Conservation (phyloP, 2,329 filamentous ascomycete genomes). For the Aspergillus jensenii region DNA sequence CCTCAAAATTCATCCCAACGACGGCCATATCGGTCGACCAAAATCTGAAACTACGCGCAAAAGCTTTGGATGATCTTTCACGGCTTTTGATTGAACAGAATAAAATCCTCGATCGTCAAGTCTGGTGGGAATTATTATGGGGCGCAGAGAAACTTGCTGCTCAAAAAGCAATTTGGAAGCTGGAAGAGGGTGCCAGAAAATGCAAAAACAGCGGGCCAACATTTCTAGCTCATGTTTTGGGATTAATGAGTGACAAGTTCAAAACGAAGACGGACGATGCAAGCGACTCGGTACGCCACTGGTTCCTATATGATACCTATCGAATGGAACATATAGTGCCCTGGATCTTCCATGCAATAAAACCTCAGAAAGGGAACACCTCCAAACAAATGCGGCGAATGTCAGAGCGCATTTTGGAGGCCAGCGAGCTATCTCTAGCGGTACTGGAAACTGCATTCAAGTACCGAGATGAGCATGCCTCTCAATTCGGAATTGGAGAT, state of each 20-base stretch:
- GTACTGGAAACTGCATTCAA: slow-evolving; percentile 63
- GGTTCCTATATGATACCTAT: slow-evolving; percentile 76
- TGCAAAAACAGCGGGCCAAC: slow-evolving; percentile 63
- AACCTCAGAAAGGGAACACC: slow-evolving; percentile 65
- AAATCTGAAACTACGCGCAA: slow-evolving; percentile 71
- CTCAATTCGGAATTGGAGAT: slow-evolving; percentile 69
- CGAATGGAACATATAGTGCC: slow-evolving; percentile 73
- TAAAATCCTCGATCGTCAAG: slow-evolving; percentile 63
- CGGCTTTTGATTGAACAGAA: slow-evolving; percentile 65
- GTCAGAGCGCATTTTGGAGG: slow-evolving; percentile 59
- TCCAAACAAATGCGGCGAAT: slow-evolving; percentile 52
- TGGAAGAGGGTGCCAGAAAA: slow-evolving; percentile 69
- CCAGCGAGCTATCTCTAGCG: slow-evolving; percentile 69
- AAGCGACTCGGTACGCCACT: slow-evolving; percentile 77
- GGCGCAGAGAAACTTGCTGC: slow-evolving; percentile 88
- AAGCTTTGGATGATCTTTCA: slow-evolving; percentile 74
- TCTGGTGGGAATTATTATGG: slow-evolving; percentile 79
- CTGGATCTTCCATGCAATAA: slow-evolving; percentile 76
- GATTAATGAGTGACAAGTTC: slow-evolving; percentile 72
- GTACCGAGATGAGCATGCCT: slow-evolving; percentile 70
- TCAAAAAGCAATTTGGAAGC: slow-evolving; percentile 75
- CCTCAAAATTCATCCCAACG: slow-evolving; percentile 70
- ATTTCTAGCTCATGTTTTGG: slow-evolving; percentile 71
- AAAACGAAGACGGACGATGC: slow-evolving; percentile 72
- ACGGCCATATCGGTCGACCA: slow-evolving; percentile 75